Conservation (phyloP, 2,329 filamentous ascomycete genomes). For the Colletotrichum falcatum region DNA sequence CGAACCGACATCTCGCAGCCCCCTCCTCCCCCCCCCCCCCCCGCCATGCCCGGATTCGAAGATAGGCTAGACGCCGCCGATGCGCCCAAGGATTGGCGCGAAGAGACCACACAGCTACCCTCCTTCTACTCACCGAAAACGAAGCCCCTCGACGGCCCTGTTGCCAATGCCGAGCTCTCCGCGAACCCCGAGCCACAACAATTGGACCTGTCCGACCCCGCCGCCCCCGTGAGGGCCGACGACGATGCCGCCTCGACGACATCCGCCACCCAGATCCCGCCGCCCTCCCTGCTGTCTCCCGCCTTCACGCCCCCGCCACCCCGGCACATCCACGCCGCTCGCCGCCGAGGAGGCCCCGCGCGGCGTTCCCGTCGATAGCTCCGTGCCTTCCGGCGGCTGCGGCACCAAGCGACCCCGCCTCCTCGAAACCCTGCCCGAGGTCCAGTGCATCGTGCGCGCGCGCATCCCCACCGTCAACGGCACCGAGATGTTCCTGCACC, state of each 20-base stretch:
- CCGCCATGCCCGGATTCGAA: slow-evolving; percentile 44
- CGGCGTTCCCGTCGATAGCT: slow-evolving; percentile 71
- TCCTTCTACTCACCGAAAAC: slow-evolving; percentile 62
- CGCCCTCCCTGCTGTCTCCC: slow-evolving; percentile 84
- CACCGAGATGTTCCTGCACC: slow-evolving; percentile 95
- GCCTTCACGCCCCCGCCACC: slow-evolving; percentile 82
- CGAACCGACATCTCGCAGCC: background rate
- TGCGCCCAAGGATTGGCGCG: slow-evolving; percentile 45
- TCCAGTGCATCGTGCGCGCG: slow-evolving; percentile 94
- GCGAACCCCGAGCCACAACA: slow-evolving; percentile 34
- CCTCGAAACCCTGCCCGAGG: slow-evolving; percentile 80
- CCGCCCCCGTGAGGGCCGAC: slow-evolving; percentile 32
- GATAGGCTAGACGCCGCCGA: slow-evolving; percentile 40
- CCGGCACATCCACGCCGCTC: slow-evolving; percentile 66
- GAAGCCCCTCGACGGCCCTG: slow-evolving; percentile 44
- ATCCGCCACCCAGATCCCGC: slow-evolving; percentile 51
- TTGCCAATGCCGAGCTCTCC: slow-evolving; percentile 42
- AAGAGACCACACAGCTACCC: slow-evolving; percentile 54
- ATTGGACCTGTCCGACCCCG: slow-evolving; percentile 37
- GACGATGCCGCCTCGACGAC: slow-evolving; percentile 35
- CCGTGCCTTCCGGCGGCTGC: slow-evolving; percentile 68
- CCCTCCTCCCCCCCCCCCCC: slow-evolving; percentile 1
- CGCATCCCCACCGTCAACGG: slow-evolving; percentile 93
- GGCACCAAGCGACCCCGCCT: slow-evolving; percentile 76
- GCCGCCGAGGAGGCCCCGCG: slow-evolving; percentile 57